These are phyloP conservation scores for Vitis amurensis DNA, from an alignment of 164 flowering plant species.

Conservation along the genomic window DNA sequence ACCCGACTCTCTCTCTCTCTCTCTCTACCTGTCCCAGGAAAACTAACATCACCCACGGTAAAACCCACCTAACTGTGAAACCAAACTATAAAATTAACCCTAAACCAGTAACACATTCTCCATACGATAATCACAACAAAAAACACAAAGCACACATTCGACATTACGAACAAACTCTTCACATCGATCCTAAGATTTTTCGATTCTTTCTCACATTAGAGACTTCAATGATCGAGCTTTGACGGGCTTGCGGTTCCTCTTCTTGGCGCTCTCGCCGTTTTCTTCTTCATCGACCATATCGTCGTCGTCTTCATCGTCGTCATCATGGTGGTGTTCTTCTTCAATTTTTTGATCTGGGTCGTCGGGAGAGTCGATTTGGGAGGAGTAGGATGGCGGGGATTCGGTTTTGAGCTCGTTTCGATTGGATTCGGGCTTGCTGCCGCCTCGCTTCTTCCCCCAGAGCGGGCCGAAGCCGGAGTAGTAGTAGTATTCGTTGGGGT, in stretches of 20 bases:
- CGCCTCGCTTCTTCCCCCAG: slow-evolving; percentile 63
- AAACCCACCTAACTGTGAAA: slow-evolving; percentile 7
- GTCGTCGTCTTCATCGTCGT: slow-evolving; percentile 6
- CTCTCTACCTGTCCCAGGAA: slow-evolving; percentile 4
- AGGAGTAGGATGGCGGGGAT: neutral
- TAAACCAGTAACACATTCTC: slow-evolving; percentile 1
- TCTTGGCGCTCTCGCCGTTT: slow-evolving; percentile 18
- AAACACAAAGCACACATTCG: neutral
- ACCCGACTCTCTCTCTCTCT: neutral
- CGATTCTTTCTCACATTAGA: slow-evolving; percentile 37
- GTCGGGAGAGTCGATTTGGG: neutral
- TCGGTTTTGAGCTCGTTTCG: neutral
- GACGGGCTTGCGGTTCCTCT: slow-evolving; percentile 50
- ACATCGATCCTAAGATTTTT: neutral
- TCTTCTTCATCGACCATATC: slow-evolving; percentile 27
- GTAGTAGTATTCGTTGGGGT: slow-evolving; percentile 58
- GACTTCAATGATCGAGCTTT: slow-evolving; percentile 67
- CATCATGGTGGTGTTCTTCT: slow-evolving; percentile 21
- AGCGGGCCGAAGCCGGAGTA: slow-evolving; percentile 76
- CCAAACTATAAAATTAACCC: neutral
- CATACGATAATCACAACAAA: slow-evolving; percentile 6
- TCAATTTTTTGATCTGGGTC: slow-evolving; percentile 3
- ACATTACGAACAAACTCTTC: neutral
- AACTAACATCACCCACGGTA: slow-evolving; percentile 13
- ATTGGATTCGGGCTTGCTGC: neutral